Conservation (phyloP, 1,284 basidiomycete species). For the Ganoderma resinaceum region DNA sequence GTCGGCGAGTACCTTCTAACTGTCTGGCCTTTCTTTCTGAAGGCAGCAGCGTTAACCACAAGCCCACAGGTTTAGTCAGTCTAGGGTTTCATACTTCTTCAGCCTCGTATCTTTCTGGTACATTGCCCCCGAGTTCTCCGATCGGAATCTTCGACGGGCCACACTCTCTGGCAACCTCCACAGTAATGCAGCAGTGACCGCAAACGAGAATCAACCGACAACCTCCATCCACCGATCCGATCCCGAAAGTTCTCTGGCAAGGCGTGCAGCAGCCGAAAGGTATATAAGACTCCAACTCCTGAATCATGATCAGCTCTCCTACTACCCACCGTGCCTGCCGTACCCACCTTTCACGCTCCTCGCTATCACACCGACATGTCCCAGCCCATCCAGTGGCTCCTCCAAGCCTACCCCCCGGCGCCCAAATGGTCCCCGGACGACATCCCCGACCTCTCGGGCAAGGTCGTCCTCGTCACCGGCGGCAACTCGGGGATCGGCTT, state of each 20-base stretch:
- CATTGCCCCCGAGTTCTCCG: background rate
- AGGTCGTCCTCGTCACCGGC: constrained; percentile 28
- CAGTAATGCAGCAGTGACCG: background rate
- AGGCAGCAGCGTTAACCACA: background rate
- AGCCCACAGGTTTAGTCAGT: background rate
- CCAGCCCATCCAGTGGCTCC: constrained; percentile 6
- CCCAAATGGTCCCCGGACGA: constrained; percentile 27
- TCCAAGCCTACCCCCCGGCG: constrained; percentile 2
- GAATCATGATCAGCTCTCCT: no score
- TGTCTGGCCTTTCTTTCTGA: no score
- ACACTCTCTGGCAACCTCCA: background rate
- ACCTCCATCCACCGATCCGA: background rate
- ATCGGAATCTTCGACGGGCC: background rate
- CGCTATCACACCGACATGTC: background rate
- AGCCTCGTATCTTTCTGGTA: background rate
- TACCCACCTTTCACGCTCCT: background rate
- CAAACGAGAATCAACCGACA: background rate
- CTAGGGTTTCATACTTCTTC: background rate
- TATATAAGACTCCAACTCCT: background rate
- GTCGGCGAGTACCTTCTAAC: no score
- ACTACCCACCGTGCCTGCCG: background rate
- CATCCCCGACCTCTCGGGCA: constrained; percentile 29
- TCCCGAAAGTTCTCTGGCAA: no score
- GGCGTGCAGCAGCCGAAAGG: no score
- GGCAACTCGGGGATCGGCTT: constrained; percentile 32